Base-by-base conservation (phyloP, 768 basidiomycete genomes). In the Mycena indigotica region DNA sequence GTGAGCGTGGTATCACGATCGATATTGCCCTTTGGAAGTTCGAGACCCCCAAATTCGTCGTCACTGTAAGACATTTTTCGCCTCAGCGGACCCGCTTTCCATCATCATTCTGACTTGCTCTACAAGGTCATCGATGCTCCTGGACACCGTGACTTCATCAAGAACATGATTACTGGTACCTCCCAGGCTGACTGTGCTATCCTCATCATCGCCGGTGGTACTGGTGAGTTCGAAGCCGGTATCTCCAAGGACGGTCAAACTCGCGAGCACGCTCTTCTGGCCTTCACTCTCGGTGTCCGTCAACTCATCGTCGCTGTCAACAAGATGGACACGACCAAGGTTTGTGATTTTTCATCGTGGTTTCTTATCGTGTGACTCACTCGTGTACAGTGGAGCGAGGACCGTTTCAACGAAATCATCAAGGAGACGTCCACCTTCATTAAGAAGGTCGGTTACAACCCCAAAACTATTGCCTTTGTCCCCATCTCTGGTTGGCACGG, bases 21-120 rank as follows among this genome's bases (percentile, higher is more conserved):
- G 96, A 99, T 85, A 99, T 99, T 76, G 96, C 96, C 64, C 93
- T 99, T 77, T 99, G 96, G 97, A 98, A 98, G 82, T 99, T 99
- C 88, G 97, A 99, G 83, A 99, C 97, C 66, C 95, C 96, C 74
- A 95, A 90, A 75, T 98, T 73, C 85, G 84, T 86, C 81, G 93
- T 97, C 69, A 94, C 92, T 41, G 92, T 93, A 76, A 57, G 90
- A 80, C 16, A 58, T 45, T 46, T 17, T 24, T 40, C 30, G 51
- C n/a, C n/a, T n/a, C n/a, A n/a, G n/a, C n/a, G n/a, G n/a, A 62
- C 41, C 54, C 55, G 58, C 24, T 52, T 46, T 52, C 61, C 45
- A 50, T 64, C 61, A 61, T 61, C 62, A n/a, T n/a, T 49, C 52
- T 60, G 28, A 62, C 19, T 50, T 66, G 44, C n/a, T 67, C 62